Percentiles rank a stretch among this genome's conserved stretches.
Evolutionary conservation across 2,329 filamentous ascomycete genomes (phyloP).

Genomic region (Fusarium sp.): DNA sequence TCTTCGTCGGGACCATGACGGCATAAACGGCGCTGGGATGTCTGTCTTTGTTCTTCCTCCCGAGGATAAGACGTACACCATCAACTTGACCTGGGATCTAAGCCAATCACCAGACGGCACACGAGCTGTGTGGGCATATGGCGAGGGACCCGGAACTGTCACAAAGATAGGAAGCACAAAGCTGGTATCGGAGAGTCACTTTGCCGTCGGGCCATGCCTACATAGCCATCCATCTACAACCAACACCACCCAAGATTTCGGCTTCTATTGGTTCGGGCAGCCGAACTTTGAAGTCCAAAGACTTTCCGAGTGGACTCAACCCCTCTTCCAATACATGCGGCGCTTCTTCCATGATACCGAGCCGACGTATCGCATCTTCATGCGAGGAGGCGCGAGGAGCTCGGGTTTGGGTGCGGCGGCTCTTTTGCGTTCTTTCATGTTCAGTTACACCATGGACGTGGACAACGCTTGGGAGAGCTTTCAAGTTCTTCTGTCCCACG

Average conservation of each 20-base stretch:
- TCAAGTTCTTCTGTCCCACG: background rate
- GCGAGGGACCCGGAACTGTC: background rate
- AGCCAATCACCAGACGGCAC: background rate
- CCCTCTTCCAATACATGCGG: background rate
- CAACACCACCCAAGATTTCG: background rate
- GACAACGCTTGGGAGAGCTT: background rate
- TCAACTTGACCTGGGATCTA: background rate
- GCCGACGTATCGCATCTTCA: background rate
- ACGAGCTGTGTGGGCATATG: background rate
- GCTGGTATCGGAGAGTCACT: background rate
- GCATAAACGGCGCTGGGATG: background rate
- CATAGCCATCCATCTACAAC: background rate
- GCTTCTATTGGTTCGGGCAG: background rate
- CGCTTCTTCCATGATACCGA: background rate
- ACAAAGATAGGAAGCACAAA: background rate
- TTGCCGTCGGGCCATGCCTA: background rate
- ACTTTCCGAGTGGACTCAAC: background rate
- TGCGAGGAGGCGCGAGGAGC: background rate
- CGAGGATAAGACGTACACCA: background rate
- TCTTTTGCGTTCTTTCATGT: background rate
- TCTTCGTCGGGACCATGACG: background rate
- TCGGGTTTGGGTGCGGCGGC: background rate
- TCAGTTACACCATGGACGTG: background rate
- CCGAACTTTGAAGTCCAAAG: background rate
- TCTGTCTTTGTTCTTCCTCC: background rate